A percentile compares a stretch with the other conserved stretches of the same genome.
Conservation (phyloP, 2,329 filamentous ascomycete genomes). For the Epichloe hybrida region DNA sequence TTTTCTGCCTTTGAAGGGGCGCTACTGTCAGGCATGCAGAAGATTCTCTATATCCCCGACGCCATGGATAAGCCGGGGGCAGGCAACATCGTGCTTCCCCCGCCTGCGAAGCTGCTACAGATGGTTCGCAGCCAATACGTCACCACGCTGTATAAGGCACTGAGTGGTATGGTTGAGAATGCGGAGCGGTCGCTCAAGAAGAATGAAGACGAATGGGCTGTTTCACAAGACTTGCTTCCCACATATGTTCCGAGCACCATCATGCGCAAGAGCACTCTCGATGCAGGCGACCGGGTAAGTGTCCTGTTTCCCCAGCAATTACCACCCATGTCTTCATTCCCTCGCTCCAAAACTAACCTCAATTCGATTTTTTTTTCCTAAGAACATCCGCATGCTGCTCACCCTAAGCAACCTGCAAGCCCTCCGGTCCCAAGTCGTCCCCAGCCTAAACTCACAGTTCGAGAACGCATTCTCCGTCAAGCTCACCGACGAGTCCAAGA, state of each 20-base stretch:
- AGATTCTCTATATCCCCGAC: conserved; percentile 86
- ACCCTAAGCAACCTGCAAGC: conserved; percentile 86
- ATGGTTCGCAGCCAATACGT: conserved; percentile 89
- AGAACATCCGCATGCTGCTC: conserved; percentile 87
- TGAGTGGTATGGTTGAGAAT: conserved; percentile 95
- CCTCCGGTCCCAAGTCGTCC: conserved; percentile 69
- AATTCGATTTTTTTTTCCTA: no score
- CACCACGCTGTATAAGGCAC: conserved; percentile 80
- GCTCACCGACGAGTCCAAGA: conserved; percentile 84
- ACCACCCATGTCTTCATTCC: conserved; percentile 10
- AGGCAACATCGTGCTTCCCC: conserved; percentile 74
- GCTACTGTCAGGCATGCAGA: conserved; percentile 77
- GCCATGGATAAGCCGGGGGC: conserved; percentile 59
- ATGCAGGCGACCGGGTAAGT: conserved; percentile 44
- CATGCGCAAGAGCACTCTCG: conserved; percentile 33
- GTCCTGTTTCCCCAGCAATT: neutral
- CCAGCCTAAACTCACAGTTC: conserved; percentile 80
- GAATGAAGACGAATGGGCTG: conserved; percentile 48
- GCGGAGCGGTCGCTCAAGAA: conserved; percentile 63
- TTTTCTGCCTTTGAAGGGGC: conserved; percentile 79
- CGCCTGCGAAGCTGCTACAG: conserved; percentile 74
- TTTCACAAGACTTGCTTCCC: conserved; percentile 30
- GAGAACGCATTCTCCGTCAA: conserved; percentile 91
- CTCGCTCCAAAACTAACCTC: neutral
- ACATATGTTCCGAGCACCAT: conserved; percentile 10